These are phyloP conservation scores for Yarrowia bubula DNA, from an alignment of 805 yeast genomes.

Conservation along the genomic window DNA sequence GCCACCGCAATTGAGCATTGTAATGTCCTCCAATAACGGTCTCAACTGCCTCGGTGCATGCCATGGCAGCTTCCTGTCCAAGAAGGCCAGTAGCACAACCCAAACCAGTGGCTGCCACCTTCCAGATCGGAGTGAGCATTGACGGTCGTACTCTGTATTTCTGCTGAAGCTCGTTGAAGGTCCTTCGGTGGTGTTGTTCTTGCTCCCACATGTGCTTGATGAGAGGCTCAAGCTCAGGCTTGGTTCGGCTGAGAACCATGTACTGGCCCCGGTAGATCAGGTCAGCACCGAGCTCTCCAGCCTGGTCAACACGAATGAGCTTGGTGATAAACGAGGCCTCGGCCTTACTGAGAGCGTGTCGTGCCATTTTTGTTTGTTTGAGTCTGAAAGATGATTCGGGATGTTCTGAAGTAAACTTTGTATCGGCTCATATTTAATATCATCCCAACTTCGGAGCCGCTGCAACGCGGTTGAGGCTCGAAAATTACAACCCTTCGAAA, in stretches of 20 bases:
- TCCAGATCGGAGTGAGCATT: slow-evolving; percentile 89
- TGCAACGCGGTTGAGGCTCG: neutral
- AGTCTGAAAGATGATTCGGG: neutral
- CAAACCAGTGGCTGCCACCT: slow-evolving; percentile 78
- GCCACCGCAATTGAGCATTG: slow-evolving; percentile 78
- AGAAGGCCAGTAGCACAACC: slow-evolving; percentile 84
- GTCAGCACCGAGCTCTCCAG: slow-evolving; percentile 96
- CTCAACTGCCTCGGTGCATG: slow-evolving; percentile 98
- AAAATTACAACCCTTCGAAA: too few relatives aligned
- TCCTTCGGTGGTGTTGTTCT: slow-evolving; percentile 83
- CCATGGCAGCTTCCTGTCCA: slow-evolving; percentile 97
- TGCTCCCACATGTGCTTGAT: slow-evolving; percentile 98
- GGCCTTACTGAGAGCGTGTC: slow-evolving; percentile 30
- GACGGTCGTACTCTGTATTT: slow-evolving; percentile 87
- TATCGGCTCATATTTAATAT: neutral
- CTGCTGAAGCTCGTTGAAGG: slow-evolving; percentile 75
- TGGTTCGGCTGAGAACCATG: slow-evolving; percentile 62
- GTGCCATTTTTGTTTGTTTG: neutral
- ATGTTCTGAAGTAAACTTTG: slow-evolving; percentile 1
- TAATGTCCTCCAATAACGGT: slow-evolving; percentile 97
- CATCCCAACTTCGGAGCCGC: neutral
- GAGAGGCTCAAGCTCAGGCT: slow-evolving; percentile 74
- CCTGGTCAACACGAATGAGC: slow-evolving; percentile 86
- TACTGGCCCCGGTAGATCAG: slow-evolving; percentile 91
- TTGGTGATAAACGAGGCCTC: slow-evolving; percentile 36